Percentiles rank a stretch among this genome's conserved stretches.
These are phyloP conservation scores for Pseudozyma hubeiensis DNA, from an alignment of 1,284 basidiomycete species.

Conservation along the genomic window DNA sequence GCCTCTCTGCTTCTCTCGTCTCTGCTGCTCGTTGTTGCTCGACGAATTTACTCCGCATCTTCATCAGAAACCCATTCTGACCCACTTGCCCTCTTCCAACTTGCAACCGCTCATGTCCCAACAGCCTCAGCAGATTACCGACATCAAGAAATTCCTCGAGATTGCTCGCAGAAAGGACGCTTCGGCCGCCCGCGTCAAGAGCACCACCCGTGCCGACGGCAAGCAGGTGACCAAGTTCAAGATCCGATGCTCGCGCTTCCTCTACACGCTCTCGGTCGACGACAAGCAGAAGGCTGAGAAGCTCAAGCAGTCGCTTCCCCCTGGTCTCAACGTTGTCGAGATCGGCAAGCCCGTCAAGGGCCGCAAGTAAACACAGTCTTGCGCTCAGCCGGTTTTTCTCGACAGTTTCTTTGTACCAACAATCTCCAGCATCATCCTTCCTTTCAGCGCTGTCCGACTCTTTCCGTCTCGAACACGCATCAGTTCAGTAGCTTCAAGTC, in stretches of 20 bases:
- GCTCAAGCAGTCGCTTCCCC: slow-evolving; percentile 93
- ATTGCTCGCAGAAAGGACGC: slow-evolving; percentile 84
- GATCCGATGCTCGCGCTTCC: slow-evolving; percentile 94
- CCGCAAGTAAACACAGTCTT: slow-evolving; percentile 44
- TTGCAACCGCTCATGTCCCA: neutral
- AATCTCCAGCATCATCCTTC: neutral
- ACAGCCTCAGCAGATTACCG: slow-evolving; percentile 95
- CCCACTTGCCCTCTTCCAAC: neutral
- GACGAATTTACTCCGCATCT: neutral
- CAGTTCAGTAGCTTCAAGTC: slow-evolving; percentile 5
- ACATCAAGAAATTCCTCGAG: slow-evolving; percentile 99
- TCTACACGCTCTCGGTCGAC: slow-evolving; percentile 95
- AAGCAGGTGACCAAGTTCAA: slow-evolving; percentile 90
- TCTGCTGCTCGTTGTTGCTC: neutral
- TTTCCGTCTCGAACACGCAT: slow-evolving; percentile 4
- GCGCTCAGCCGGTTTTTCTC: neutral
- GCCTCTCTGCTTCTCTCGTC: slow-evolving; percentile 8
- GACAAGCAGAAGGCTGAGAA: slow-evolving; percentile 99
- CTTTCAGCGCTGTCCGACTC: slow-evolving; percentile 2
- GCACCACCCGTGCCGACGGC: slow-evolving; percentile 82
- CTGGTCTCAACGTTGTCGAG: slow-evolving; percentile 73
- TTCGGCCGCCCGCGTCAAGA: slow-evolving; percentile 94
- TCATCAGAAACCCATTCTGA: slow-evolving; percentile 10
- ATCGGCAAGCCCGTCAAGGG: slow-evolving; percentile 54
- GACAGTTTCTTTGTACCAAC: slow-evolving; percentile 4